These are phyloP conservation scores for Prunus mongolica DNA, from an alignment of 306 rosid genomes.

Conservation along the genomic window DNA sequence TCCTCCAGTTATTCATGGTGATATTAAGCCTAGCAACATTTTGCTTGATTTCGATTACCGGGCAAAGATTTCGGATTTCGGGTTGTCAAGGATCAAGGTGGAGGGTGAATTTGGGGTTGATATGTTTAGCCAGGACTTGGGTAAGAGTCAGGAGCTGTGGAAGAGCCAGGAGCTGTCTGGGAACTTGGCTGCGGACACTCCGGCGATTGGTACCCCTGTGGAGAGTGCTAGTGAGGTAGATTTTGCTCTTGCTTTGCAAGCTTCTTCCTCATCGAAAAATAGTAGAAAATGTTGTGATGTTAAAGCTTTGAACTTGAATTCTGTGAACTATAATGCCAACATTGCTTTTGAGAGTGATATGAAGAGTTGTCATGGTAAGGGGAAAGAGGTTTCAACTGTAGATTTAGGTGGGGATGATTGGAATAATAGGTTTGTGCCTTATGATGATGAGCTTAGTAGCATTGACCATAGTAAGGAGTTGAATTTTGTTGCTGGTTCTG, in stretches of 20 bases:
- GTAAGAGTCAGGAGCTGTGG: conserved; percentile 73
- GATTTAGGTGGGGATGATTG: conserved; percentile 67
- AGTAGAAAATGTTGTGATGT: conserved; percentile 48
- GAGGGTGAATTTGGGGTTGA: conserved; percentile 84
- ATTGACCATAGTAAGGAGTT: conserved; percentile 74
- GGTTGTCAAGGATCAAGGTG: conserved; percentile 86
- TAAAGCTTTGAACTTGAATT: conserved; percentile 63
- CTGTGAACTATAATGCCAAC: conserved; percentile 58
- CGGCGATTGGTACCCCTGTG: conserved; percentile 73
- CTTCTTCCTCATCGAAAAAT: conserved; percentile 79
- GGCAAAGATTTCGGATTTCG: conserved; percentile 79
- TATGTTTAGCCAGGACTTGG: conserved; percentile 87
- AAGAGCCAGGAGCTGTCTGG: conserved; percentile 87
- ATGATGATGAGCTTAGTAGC: conserved; percentile 73
- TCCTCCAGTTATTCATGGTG: conserved; percentile 96
- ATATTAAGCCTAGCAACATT: conserved; percentile 87
- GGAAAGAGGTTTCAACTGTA: conserved; percentile 63
- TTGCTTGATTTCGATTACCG: conserved; percentile 63
- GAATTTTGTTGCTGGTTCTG: conserved; percentile 34
- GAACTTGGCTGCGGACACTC: conserved; percentile 68
- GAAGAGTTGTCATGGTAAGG: conserved; percentile 46
- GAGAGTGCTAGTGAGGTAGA: conserved; percentile 84
- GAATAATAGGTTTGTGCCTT: conserved; percentile 68
- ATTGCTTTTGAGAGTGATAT: conserved; percentile 58
- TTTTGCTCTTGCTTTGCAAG: conserved; percentile 92